Evolutionary conservation across 345 rosid species (phyloP).

Genomic region (Kandelia obovata): DNA sequence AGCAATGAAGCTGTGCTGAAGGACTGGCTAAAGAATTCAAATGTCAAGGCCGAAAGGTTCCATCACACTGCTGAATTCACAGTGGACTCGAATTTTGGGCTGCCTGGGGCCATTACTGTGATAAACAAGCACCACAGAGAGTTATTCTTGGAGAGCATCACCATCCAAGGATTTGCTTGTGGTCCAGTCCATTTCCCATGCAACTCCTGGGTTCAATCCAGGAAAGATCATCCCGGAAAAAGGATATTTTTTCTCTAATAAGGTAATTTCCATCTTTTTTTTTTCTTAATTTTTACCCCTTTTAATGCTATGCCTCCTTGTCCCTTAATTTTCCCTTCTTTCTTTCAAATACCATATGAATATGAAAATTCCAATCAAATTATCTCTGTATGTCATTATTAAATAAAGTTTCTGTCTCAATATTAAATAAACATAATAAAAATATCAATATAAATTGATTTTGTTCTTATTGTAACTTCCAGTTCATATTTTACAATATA

Average conservation of each 20-base stretch:
- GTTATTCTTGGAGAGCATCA: constrained; percentile 81
- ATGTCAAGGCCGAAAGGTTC: constrained; percentile 70
- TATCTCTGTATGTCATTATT: background rate
- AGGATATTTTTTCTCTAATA: constrained; percentile 77
- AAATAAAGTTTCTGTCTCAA: background rate
- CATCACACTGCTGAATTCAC: constrained; percentile 79
- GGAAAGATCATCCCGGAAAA: constrained; percentile 53
- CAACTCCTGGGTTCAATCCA: constrained; percentile 91
- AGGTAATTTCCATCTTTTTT: constrained; percentile 41
- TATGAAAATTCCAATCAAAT: constrained; percentile 7
- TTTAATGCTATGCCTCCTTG: too few relatives aligned
- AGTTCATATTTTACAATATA: too few relatives aligned
- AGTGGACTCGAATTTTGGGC: constrained; percentile 68
- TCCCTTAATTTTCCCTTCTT: too few relatives aligned
- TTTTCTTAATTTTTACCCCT: background rate
- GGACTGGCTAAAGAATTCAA: constrained; percentile 84
- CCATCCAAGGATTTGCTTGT: constrained; percentile 75
- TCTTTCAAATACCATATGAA: constrained; percentile 1
- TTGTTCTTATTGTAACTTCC: too few relatives aligned
- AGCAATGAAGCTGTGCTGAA: constrained; percentile 65
- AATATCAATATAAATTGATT: too few relatives aligned
- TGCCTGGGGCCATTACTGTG: constrained; percentile 88
- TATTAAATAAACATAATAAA: too few relatives aligned
- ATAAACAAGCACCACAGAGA: constrained; percentile 83
- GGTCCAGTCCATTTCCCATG: constrained; percentile 95